Evolutionary conservation across 1,139 yeast species (phyloP).

Genomic region (Kodamaea sp.): DNA sequence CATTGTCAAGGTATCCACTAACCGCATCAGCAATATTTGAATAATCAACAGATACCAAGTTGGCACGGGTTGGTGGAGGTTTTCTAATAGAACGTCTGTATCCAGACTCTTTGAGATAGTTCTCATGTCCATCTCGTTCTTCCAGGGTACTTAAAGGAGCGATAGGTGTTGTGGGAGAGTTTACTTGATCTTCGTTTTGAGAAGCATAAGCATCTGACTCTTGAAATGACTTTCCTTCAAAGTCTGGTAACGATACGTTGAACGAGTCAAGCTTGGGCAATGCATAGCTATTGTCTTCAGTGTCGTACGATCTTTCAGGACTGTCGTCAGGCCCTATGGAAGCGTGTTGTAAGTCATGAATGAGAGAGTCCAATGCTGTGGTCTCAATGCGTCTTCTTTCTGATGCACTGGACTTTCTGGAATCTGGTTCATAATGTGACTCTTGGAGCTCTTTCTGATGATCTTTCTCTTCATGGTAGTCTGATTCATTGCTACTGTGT

Average conservation of each 20-base stretch:
- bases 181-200: slow-evolving; percentile 14
- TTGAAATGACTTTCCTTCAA: slow-evolving; percentile 21
- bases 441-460: slow-evolving; percentile 2
- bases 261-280: slow-evolving; percentile 27
- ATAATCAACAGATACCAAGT: slow-evolving; percentile 28
- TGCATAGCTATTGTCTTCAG: slow-evolving; percentile 3
- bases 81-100: slow-evolving; percentile 38
- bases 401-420: neutral
- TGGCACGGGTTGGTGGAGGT: slow-evolving; percentile 29
- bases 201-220: slow-evolving; percentile 1
- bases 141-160: slow-evolving; percentile 29
- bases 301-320: slow-evolving; percentile 1
- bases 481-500: slow-evolving; percentile 22
- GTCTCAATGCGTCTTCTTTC: slow-evolving; percentile 13
- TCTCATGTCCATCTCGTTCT: slow-evolving; percentile 30
- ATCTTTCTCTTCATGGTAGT: too few species aligned
- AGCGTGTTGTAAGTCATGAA: slow-evolving; percentile 35
- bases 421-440: neutral
- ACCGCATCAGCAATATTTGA: slow-evolving; percentile 31
- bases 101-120: slow-evolving; percentile 29
- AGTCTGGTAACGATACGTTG: slow-evolving; percentile 30
- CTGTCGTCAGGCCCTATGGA: slow-evolving; percentile 17
- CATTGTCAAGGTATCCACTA: slow-evolving; percentile 22
- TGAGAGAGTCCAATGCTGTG: slow-evolving; percentile 38
- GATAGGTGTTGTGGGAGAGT: slow-evolving; percentile 28